Percentiles rank a stretch among this genome's conserved stretches.
Conservation (phyloP, 495 filamentous ascomycete species). For the Neurospora tetrasperma region DNA sequence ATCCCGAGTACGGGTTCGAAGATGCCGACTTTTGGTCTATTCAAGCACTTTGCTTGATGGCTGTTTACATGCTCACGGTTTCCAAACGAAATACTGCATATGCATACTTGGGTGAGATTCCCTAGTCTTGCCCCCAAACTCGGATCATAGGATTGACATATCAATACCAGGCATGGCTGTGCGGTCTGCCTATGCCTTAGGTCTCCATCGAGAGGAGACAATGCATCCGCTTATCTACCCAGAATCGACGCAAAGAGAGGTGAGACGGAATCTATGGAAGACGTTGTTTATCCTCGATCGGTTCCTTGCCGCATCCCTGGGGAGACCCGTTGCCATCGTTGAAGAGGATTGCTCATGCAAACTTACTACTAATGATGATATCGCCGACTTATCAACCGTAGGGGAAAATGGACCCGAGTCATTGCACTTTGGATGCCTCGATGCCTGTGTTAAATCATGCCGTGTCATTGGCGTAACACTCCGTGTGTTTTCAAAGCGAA, state of each 20-base stretch:
- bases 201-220: slow-evolving; percentile 52
- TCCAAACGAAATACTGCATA: slow-evolving; percentile 51
- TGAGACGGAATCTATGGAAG: slow-evolving; percentile 48
- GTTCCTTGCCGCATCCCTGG: slow-evolving; percentile 48
- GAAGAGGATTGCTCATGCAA: slow-evolving; percentile 47
- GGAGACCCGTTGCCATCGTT: slow-evolving; percentile 49
- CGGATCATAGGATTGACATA: not conserved
- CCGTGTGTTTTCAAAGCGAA: slow-evolving; percentile 58
- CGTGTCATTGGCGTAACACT: slow-evolving; percentile 58
- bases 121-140: not conserved
- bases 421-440: slow-evolving; percentile 31
- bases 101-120: slow-evolving; percentile 42
- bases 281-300: slow-evolving; percentile 53
- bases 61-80: slow-evolving; percentile 47
- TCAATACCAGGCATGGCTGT: slow-evolving; percentile 47
- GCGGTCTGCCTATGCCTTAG: slow-evolving; percentile 48
- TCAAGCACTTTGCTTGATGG: slow-evolving; percentile 50
- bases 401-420: slow-evolving; percentile 10
- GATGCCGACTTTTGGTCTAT: slow-evolving; percentile 55
- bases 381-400: slow-evolving; percentile 16
- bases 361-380: slow-evolving; percentile 30
- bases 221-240: slow-evolving; percentile 38
- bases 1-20: slow-evolving; percentile 47
- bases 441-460: slow-evolving; percentile 46
- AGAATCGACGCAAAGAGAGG: slow-evolving; percentile 26